Percentiles rank a stretch among this genome's conserved stretches.
These are phyloP conservation scores for Syzygium jambos DNA, from an alignment of 345 rosid genomes.

Conservation along the genomic window DNA sequence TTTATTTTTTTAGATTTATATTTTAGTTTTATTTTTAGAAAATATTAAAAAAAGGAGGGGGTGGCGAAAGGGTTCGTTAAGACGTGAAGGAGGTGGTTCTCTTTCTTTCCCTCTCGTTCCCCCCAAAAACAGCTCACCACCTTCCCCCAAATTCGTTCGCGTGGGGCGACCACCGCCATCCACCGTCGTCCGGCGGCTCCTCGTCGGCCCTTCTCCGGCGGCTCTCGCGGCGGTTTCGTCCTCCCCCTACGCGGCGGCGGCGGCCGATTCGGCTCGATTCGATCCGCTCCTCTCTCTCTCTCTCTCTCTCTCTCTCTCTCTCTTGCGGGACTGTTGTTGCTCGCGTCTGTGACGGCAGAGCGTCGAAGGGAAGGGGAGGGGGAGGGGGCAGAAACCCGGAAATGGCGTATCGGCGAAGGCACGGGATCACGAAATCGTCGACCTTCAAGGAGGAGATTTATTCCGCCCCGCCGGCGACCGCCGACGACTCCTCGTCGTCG, in stretches of 20 bases:
- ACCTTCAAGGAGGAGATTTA: constrained; percentile 77
- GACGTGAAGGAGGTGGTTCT: neutral
- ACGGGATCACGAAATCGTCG: constrained; percentile 61
- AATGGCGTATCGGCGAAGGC: constrained; percentile 96
- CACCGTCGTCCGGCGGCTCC: neutral
- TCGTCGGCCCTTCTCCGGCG: neutral
- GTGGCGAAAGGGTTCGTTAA: neutral
- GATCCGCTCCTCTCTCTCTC: neutral
- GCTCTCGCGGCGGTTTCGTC: neutral
- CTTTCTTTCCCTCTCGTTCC: neutral
- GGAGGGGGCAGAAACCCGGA: neutral
- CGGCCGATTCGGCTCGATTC: neutral
- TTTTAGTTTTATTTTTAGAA: neutral
- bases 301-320: neutral
- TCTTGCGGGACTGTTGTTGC: neutral
- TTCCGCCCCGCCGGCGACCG: constrained; percentile 19
- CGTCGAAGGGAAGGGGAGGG: neutral
- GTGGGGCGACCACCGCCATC: neutral
- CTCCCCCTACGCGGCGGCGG: neutral
- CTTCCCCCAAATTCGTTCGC: neutral
- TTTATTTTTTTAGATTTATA: neutral
- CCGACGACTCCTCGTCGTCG: constrained; percentile 26
- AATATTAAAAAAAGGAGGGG: neutral
- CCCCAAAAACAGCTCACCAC: neutral
- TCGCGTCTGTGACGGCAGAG: neutral